Evolutionary conservation across 768 basidiomycete species (phyloP).

Genomic region (Baorangia bicolor): DNA sequence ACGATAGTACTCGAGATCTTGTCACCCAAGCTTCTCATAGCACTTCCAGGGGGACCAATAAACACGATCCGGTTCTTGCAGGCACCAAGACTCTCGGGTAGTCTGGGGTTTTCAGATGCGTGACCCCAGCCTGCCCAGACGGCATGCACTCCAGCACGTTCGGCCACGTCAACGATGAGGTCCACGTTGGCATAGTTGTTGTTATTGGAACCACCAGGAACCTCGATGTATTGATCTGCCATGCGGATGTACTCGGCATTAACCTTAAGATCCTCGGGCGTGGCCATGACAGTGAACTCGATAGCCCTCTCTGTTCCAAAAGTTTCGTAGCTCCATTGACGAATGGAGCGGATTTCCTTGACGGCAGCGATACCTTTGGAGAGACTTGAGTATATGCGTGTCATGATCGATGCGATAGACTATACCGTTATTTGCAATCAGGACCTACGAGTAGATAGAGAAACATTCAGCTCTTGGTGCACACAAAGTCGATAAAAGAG

Average conservation of each 20-base stretch:
- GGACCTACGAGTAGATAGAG: slow-evolving; percentile 54
- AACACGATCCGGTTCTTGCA: slow-evolving; percentile 97
- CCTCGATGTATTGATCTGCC: slow-evolving; percentile 99
- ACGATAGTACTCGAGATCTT: slow-evolving; percentile 99
- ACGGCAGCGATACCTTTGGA: slow-evolving; percentile 93
- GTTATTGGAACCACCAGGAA: slow-evolving; percentile 97
- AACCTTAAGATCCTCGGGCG: slow-evolving; percentile 96
- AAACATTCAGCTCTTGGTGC: slow-evolving; percentile 6
- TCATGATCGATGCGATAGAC: background rate
- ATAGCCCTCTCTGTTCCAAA: slow-evolving; percentile 95
- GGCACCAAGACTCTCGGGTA: slow-evolving; percentile 90
- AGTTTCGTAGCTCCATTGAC: slow-evolving; percentile 99
- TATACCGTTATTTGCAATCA: slow-evolving; percentile 96
- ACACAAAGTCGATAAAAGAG: background rate
- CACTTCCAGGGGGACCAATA: slow-evolving; percentile 97
- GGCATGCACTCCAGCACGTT: slow-evolving; percentile 95
- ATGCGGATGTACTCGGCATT: slow-evolving; percentile 99
- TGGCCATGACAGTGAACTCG: slow-evolving; percentile 99
- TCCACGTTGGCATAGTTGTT: slow-evolving; percentile 99
- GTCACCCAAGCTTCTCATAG: slow-evolving; percentile 98
- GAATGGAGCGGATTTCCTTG: slow-evolving; percentile 97
- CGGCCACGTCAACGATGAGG: slow-evolving; percentile 96
- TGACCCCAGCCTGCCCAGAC: slow-evolving; percentile 99
- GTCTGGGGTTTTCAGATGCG: slow-evolving; percentile 96
- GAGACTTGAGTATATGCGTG: slow-evolving; percentile 25